phyloP scores from a whole-genome alignment of 768 basidiomycete genomes.

The Glaciozyma antarctica region DNA sequence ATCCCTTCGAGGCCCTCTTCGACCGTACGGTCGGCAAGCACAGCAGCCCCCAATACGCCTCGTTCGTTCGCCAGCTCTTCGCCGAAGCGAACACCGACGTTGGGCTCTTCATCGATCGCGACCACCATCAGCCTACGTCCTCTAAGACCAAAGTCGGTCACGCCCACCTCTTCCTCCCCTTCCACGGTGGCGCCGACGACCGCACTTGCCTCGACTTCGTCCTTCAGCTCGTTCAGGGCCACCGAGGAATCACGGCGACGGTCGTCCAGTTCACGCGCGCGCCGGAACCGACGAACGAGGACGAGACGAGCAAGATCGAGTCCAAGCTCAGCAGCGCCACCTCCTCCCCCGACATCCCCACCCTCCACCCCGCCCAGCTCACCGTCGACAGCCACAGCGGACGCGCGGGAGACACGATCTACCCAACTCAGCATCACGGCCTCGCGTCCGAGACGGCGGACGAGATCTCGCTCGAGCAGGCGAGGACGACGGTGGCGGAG shows the following conservation, averaged over 20 bases:
- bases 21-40: conserved; percentile 43
- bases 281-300: conserved; percentile 20
- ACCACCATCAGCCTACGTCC: conserved; percentile 32
- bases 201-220: conserved; percentile 71
- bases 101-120: conserved; percentile 75
- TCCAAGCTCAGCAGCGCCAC: conserved; percentile 35
- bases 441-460: conserved; percentile 68
- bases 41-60: conserved; percentile 51
- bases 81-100: conserved; percentile 62
- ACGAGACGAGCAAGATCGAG: not conserved
- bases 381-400: conserved; percentile 40
- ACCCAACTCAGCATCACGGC: conserved; percentile 53
- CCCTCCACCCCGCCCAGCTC: conserved; percentile 4
- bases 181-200: conserved; percentile 92
- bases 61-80: conserved; percentile 78
- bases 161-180: conserved; percentile 67
- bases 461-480: conserved; percentile 44
- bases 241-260: conserved; percentile 58
- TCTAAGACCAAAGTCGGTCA: conserved; percentile 11
- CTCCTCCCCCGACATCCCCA: conserved; percentile 27
- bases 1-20: conserved; percentile 75
- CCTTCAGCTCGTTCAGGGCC: conserved; percentile 68
- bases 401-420: conserved; percentile 55
- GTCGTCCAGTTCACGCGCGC: conserved; percentile 51
- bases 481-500: conserved; percentile 67